Conservation (phyloP, 1,284 basidiomycete genomes). For the Lignosus rhinocerotis region DNA sequence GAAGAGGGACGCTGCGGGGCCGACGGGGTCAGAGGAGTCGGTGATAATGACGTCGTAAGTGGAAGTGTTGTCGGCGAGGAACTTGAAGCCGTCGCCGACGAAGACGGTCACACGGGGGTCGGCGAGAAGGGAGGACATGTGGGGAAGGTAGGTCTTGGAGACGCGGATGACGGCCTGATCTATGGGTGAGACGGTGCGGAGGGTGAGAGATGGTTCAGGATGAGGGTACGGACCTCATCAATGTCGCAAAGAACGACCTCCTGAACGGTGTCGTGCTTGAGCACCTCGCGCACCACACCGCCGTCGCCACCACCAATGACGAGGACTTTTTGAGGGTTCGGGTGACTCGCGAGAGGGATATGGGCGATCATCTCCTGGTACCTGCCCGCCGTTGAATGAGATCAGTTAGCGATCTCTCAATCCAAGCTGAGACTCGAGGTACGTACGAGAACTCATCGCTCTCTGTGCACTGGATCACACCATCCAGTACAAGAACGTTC, state of each 20-base stretch:
- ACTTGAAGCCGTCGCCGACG: slow-evolving; percentile 97
- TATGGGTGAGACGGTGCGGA: background rate
- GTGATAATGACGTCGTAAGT: slow-evolving; percentile 99
- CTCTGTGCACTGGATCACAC: slow-evolving; percentile 96
- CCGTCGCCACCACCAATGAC: slow-evolving; percentile 98
- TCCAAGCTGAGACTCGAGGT: too few relatives aligned
- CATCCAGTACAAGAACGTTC: slow-evolving; percentile 95
- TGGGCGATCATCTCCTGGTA: slow-evolving; percentile 99
- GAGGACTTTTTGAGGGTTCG: slow-evolving; percentile 94
- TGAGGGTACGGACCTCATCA: slow-evolving; percentile 70
- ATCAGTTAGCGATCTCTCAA: background rate
- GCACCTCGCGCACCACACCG: slow-evolving; percentile 94
- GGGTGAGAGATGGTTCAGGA: background rate
- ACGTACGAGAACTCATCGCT: slow-evolving; percentile 97
- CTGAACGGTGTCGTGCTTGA: slow-evolving; percentile 93
- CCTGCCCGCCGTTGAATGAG: slow-evolving; percentile 40
- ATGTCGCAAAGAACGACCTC: slow-evolving; percentile 97
- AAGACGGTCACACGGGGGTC: slow-evolving; percentile 87
- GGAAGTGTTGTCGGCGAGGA: slow-evolving; percentile 86
- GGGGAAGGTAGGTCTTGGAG: slow-evolving; percentile 90
- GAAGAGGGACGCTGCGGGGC: slow-evolving; percentile 94
- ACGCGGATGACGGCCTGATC: slow-evolving; percentile 90
- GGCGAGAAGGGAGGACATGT: slow-evolving; percentile 87
- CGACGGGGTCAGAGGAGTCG: slow-evolving; percentile 98
- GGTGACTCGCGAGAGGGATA: slow-evolving; percentile 92